Conservation (phyloP, 345 rosid genomes). For the Eucalyptus victrix region DNA sequence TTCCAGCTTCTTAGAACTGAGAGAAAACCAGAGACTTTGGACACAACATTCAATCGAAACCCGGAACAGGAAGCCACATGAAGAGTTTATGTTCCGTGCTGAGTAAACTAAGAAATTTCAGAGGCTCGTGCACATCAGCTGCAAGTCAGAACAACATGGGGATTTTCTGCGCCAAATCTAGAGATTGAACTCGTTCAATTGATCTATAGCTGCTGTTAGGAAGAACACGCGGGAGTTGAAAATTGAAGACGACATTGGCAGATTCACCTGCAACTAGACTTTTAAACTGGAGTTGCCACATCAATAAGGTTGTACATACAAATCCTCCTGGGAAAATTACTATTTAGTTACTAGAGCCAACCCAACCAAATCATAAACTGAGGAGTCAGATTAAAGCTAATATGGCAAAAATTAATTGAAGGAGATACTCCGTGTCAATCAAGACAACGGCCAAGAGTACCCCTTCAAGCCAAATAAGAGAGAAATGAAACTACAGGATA, state of each 20-base stretch:
- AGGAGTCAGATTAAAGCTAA: neutral
- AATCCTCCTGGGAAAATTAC: neutral
- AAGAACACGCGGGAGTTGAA: neutral
- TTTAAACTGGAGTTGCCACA: neutral
- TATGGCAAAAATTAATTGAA: neutral
- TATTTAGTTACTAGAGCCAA: neutral
- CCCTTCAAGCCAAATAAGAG: neutral
- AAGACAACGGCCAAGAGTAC: neutral
- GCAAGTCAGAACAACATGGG: neutral
- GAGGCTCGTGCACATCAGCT: neutral
- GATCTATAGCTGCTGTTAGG: neutral
- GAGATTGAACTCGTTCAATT: neutral
- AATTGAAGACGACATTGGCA: neutral
- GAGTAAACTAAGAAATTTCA: neutral
- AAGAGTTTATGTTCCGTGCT: neutral
- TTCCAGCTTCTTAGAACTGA: neutral
- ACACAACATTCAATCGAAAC: neutral
- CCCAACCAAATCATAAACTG: neutral
- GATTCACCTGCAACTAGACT: neutral
- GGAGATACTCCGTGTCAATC: neutral
- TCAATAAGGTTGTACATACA: neutral
- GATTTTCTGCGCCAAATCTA: neutral
- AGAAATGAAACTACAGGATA: neutral
- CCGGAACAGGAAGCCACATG: neutral
- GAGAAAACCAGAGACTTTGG: neutral